Evolutionary conservation across 306 rosid species (phyloP), one percentile per base, ranked within the genome.

Genomic region (Mimosa bimucronata): DNA sequence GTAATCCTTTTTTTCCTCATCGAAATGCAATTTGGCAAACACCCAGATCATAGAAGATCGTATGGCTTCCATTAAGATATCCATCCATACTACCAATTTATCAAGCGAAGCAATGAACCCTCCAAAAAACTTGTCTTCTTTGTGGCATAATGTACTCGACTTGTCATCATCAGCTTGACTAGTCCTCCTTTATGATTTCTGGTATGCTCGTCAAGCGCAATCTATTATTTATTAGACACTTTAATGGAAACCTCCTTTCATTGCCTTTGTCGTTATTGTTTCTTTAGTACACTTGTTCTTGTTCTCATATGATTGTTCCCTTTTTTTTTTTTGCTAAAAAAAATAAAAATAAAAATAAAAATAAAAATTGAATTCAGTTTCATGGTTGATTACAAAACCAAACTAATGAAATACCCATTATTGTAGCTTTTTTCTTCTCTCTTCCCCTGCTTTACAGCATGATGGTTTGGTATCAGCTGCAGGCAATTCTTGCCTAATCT

Each of bases 81-180:
- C n/a, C n/a, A n/a, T n/a, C n/a, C n/a, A n/a, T 21, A 66, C 72
- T n/a, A n/a, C n/a, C 19, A 37, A 44, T 31, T 16, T 30, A 31
- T 65, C 52, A 55, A 70, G 37, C 29, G 38, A 70, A 68, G 44
- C 77, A 79, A 25, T 14, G n/a, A 23, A 79, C 71, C 7, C 38
- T 66, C 4, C 42, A 74, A 29, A 41, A 64, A 29, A 67, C 71
- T 13, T 15, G 73, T 16, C 42, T 41, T 57, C 19, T 81, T 61
- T 76, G 38, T 23, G 71, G 55, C 71, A 29, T 14, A 18, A 23
- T 31, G 50, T 6, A 73, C 45, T 18, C 60, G 37, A 65, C 66
- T 66, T 66, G 28, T 73, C 46, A 58, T 74, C 64, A 53, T 66
- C 52, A 73, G 2, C 69, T 7, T n/a, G 72, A 61, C 68, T 57